Evolutionary conservation across 2,329 filamentous ascomycete species (phyloP).

Genomic region (Akanthomyces uredinophilus): DNA sequence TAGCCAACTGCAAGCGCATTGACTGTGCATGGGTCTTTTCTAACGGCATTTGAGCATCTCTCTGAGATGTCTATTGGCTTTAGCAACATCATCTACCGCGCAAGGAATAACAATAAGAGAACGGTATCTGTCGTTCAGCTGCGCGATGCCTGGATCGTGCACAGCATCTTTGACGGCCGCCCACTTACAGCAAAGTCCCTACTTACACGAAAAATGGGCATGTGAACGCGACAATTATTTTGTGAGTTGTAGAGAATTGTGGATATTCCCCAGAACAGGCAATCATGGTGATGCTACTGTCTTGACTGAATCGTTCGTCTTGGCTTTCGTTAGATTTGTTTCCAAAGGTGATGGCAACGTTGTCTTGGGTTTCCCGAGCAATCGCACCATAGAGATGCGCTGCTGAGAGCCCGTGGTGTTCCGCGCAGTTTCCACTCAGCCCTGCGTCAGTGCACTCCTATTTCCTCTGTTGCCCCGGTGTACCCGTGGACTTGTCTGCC

Average conservation of each 20-base stretch:
- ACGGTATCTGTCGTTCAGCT: too few relatives aligned
- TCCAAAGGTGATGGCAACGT: background rate
- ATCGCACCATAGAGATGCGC: background rate
- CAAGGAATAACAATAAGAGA: too few relatives aligned
- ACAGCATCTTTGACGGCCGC: background rate
- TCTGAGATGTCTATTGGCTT: background rate
- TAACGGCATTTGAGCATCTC: too few relatives aligned
- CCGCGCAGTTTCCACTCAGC: background rate
- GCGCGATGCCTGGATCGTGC: background rate
- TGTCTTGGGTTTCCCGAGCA: background rate
- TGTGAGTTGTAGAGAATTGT: background rate
- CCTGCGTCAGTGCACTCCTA: constrained; percentile 8
- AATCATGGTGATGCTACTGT: background rate
- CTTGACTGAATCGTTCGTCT: background rate
- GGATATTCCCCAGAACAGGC: background rate
- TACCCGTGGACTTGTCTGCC: background rate
- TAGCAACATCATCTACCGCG: too few relatives aligned
- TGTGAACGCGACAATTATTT: background rate
- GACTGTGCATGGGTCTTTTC: background rate
- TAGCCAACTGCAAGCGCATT: background rate
- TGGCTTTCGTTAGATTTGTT: background rate
- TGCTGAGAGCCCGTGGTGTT: background rate
- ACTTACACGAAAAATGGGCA: background rate
- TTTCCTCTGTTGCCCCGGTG: background rate
- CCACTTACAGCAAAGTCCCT: background rate